Evolutionary conservation across 805 yeast species (phyloP).

Genomic region (Priceomyces melissophilus): DNA sequence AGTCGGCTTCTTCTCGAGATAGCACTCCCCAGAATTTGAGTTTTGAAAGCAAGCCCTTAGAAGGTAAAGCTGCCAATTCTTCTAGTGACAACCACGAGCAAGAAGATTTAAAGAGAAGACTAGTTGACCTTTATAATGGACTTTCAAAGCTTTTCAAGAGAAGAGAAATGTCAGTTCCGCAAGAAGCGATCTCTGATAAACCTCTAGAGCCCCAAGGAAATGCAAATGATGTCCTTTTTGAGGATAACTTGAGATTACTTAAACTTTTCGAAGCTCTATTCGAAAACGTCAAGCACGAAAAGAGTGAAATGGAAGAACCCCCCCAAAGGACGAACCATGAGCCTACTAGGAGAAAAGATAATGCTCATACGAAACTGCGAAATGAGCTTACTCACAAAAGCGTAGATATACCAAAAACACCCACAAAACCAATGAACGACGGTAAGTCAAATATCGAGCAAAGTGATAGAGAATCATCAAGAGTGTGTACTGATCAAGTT

Average conservation of each 20-base stretch:
- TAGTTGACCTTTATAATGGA: constrained; percentile 2
- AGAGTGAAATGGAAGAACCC: background rate
- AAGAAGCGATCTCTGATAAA: background rate
- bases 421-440: too few species aligned
- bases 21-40: too few species aligned
- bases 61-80: constrained; percentile 14
- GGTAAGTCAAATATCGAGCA: too few species aligned
- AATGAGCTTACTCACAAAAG: background rate
- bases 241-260: constrained; percentile 3
- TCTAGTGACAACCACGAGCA: constrained; percentile 30
- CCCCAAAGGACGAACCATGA: background rate
- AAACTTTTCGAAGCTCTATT: constrained; percentile 6
- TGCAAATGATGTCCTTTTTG: too few species aligned
- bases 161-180: background rate
- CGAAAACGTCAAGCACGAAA: constrained; percentile 4
- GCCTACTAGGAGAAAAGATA: too few species aligned
- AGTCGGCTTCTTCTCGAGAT: background rate
- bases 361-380: too few species aligned
- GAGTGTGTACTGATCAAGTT: too few species aligned
- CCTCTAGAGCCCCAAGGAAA: background rate
- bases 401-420: background rate
- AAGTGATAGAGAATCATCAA: too few species aligned
- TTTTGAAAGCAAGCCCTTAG: too few species aligned
- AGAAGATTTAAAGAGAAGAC: constrained; percentile 9
- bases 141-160: constrained; percentile 1